Percentiles rank a stretch among this genome's conserved stretches.
phyloP scores from a whole-genome alignment of 1,139 yeast genomes.

The Williopsis jadinii region DNA sequence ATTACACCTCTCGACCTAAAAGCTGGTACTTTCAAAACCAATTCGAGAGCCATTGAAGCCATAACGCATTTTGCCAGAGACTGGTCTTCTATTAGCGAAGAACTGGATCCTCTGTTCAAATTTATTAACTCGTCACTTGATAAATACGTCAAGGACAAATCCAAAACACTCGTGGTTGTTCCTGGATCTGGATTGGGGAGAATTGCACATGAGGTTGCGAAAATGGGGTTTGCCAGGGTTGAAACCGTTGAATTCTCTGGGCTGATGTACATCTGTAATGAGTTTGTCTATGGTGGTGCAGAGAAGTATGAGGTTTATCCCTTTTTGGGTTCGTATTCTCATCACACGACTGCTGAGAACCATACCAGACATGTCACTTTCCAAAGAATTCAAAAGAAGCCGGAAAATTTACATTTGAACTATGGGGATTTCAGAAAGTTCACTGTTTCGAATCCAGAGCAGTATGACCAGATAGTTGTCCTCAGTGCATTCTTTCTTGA shows the following conservation, averaged over 20 bases:
- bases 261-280: constrained; percentile 59
- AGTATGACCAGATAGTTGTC: constrained; percentile 46
- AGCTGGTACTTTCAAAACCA: constrained; percentile 30
- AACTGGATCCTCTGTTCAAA: constrained; percentile 44
- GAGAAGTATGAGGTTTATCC: constrained; percentile 41
- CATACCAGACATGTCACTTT: constrained; percentile 48
- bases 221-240: constrained; percentile 36
- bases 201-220: constrained; percentile 56
- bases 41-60: constrained; percentile 60
- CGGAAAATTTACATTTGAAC: constrained; percentile 41
- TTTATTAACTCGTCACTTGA: constrained; percentile 37
- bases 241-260: constrained; percentile 70
- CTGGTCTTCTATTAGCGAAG: constrained; percentile 49
- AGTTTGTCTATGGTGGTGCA: constrained; percentile 37
- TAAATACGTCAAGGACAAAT: constrained; percentile 18
- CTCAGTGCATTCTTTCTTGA: constrained; percentile 76
- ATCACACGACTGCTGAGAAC: constrained; percentile 42
- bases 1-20: constrained; percentile 36
- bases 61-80: constrained; percentile 71
- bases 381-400: constrained; percentile 28
- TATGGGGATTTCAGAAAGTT: constrained; percentile 64
- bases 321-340: constrained; percentile 66
- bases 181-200: constrained; percentile 83
- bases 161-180: constrained; percentile 44
- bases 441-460: constrained; percentile 24